These are phyloP conservation scores for Plasmodium berghei DNA, from an alignment of 169 alveolate species.

Conservation along the genomic window DNA sequence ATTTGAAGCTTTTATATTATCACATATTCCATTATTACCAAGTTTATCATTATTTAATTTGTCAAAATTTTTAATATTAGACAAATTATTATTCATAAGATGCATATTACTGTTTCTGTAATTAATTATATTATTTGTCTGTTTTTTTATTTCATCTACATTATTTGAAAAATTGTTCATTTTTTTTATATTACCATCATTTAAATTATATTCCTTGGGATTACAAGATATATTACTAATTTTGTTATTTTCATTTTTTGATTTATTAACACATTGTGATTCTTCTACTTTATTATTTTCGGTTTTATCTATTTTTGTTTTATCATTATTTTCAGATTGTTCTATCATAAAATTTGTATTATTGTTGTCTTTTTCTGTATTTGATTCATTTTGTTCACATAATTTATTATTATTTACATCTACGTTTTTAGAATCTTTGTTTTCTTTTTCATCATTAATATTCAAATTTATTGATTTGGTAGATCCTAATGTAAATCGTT, in stretches of 20 bases:
- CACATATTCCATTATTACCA: not conserved
- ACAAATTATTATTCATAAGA: not conserved
- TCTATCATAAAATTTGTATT: too few relatives aligned
- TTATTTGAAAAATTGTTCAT: not conserved
- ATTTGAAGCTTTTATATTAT: not conserved
- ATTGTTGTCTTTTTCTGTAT: too few relatives aligned
- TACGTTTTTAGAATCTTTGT: not conserved
- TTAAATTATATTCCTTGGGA: too few relatives aligned
- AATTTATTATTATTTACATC: conserved; percentile 2
- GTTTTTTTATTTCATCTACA: not conserved
- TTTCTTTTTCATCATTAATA: conserved; percentile 2
- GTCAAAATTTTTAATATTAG: not conserved
- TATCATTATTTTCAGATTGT: too few relatives aligned
- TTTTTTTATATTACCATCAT: not conserved
- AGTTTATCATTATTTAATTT: not conserved
- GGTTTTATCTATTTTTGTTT: too few relatives aligned
- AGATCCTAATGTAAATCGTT: conserved; percentile 26
- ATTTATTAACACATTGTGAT: too few relatives aligned
- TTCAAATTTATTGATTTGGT: conserved; percentile 25
- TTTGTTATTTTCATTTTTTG: too few relatives aligned
- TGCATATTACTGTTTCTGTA: not conserved
- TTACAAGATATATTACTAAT: too few relatives aligned
- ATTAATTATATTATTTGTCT: not conserved
- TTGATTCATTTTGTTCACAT: too few relatives aligned
- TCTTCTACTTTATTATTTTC: too few relatives aligned